Percentiles rank a stretch among this genome's conserved stretches.
phyloP scores from a whole-genome alignment of 345 rosid species.

The Gossypium ekmanianum region DNA sequence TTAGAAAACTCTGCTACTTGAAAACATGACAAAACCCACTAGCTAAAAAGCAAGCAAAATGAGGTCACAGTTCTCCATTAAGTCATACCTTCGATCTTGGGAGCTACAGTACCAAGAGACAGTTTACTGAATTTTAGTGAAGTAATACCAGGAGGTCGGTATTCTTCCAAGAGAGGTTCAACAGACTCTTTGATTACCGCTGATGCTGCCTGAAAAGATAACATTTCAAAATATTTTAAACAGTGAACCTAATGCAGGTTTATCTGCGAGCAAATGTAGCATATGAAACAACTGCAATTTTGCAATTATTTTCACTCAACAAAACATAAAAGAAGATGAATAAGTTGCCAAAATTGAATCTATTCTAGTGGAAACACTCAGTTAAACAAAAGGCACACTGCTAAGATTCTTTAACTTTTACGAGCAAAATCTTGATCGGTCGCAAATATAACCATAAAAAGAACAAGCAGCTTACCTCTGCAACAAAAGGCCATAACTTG shows the following conservation, averaged over 20 bases:
- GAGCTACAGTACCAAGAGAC: constrained; percentile 90
- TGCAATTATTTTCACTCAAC: constrained; percentile 8
- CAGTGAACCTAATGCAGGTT: background rate
- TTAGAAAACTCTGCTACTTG: too few species aligned
- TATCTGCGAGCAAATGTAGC: background rate
- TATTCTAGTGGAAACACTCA: background rate
- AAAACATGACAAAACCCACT: background rate
- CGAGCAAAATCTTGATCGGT: constrained; percentile 7
- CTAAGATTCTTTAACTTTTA: background rate
- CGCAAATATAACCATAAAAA: background rate
- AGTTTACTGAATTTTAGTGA: constrained; percentile 82
- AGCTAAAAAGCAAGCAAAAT: background rate
- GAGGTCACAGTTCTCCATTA: background rate
- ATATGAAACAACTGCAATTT: background rate
- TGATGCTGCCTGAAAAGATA: constrained; percentile 73
- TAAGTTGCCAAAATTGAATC: background rate
- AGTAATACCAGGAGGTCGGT: constrained; percentile 93
- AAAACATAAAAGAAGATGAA: background rate
- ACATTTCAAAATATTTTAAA: background rate
- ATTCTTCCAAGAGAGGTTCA: constrained; percentile 93
- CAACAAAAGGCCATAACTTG: constrained; percentile 95
- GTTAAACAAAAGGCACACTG: background rate
- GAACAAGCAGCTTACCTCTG: constrained; percentile 57
- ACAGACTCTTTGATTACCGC: constrained; percentile 89
- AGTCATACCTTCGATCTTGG: constrained; percentile 88